phyloP scores from a whole-genome alignment of 208 protist species.

The Angomonas deanei region DNA sequence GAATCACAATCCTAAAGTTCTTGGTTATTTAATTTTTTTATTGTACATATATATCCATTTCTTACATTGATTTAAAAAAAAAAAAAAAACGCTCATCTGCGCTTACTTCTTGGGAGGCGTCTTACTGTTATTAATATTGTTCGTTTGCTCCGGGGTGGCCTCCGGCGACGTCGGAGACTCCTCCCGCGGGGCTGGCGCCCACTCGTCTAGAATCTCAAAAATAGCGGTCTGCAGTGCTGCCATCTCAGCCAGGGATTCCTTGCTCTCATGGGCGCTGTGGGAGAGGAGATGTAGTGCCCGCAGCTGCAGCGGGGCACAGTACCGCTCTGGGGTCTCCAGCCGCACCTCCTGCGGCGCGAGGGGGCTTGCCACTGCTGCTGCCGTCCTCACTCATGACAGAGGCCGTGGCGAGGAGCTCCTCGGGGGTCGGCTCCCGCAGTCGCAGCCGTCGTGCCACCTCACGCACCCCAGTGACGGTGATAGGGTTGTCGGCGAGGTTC shows the following conservation, averaged over 20 bases:
- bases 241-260: slow-evolving; percentile 24
- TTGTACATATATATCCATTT: neutral
- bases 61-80: neutral
- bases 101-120: neutral
- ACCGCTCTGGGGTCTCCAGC: slow-evolving; percentile 51
- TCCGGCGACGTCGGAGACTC: neutral
- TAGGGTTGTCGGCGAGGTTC: slow-evolving; percentile 65
- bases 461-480: slow-evolving; percentile 50
- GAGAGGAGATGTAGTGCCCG: slow-evolving; percentile 37
- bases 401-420: slow-evolving; percentile 44
- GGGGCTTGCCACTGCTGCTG: too few relatives aligned
- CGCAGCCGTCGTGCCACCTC: slow-evolving; percentile 62
- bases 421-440: slow-evolving; percentile 53
- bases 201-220: slow-evolving; percentile 25
- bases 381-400: neutral
- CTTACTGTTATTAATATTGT: slow-evolving; percentile 5
- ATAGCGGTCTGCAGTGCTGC: slow-evolving; percentile 38
- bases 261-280: slow-evolving; percentile 18
- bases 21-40: too few relatives aligned
- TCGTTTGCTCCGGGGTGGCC: neutral
- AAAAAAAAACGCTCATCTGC: neutral
- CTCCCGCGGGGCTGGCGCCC: neutral
- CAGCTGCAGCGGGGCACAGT: slow-evolving; percentile 62
- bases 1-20: too few relatives aligned
- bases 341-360: slow-evolving; percentile 5